A percentile compares a stretch with the other conserved stretches of the same genome.
phyloP scores from a whole-genome alignment of 2,329 filamentous ascomycete genomes.

The Pseudogymnoascus sp. region DNA sequence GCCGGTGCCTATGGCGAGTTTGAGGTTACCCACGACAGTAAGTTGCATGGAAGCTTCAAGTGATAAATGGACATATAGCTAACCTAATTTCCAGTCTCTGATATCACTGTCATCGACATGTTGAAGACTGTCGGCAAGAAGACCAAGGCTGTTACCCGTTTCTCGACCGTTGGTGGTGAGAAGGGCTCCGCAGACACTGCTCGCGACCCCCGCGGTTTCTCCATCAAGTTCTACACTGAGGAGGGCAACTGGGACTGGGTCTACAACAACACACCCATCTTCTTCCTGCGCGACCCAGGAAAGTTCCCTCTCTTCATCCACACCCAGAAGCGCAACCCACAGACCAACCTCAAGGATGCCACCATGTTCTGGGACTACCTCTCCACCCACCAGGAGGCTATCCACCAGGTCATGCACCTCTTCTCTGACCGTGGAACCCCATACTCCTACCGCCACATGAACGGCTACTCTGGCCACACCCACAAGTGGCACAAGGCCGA shows the following conservation, averaged over 20 bases:
- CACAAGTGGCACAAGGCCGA: constrained; percentile 60
- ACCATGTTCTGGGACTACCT: constrained; percentile 36
- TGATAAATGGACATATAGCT: constrained; percentile 50
- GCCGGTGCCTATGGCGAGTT: constrained; percentile 26
- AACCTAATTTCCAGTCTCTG: constrained; percentile 36
- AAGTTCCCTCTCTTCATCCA: constrained; percentile 72
- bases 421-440: constrained; percentile 61
- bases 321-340: constrained; percentile 68
- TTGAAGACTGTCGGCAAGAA: constrained; percentile 58
- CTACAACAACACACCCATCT: constrained; percentile 69
- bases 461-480: constrained; percentile 60
- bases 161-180: constrained; percentile 65
- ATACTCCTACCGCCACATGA: constrained; percentile 57
- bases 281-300: constrained; percentile 66
- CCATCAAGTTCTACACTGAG: constrained; percentile 63
- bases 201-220: constrained; percentile 59
- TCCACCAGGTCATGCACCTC: constrained; percentile 57
- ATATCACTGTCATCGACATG: constrained; percentile 36
- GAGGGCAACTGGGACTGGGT: constrained; percentile 68
- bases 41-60: constrained; percentile 37
- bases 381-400: constrained; percentile 51
- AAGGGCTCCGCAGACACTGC: constrained; percentile 60
- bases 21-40: constrained; percentile 19
- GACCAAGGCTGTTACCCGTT: constrained; percentile 57
- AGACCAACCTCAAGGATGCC: constrained; percentile 61